Evolutionary conservation across 177 flowering plant genomes (phyloP).

Genomic region (Vitis hybrid): DNA sequence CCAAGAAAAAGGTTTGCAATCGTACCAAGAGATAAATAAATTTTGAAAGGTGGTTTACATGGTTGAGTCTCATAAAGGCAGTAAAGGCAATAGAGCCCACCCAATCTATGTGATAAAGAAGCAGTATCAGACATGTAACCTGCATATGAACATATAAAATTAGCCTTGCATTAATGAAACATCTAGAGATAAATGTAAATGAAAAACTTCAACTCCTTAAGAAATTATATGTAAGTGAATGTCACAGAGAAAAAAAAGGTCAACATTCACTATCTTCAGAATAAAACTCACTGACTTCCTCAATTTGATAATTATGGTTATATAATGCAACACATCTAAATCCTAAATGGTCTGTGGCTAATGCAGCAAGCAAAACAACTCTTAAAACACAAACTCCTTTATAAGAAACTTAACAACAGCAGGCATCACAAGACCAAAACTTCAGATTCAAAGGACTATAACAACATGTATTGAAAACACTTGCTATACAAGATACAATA

Average conservation of each 20-base stretch:
- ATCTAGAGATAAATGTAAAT: not conserved
- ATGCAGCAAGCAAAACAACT: no score
- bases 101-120: conserved; percentile 69
- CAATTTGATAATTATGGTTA: no score
- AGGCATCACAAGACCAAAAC: not conserved
- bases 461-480: no score
- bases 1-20: not conserved
- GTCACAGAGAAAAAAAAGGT: not conserved
- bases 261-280: not conserved
- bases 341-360: no score
- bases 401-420: no score
- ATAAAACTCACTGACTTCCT: no score
- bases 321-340: no score
- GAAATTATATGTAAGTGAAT: not conserved
- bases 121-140: conserved; percentile 53
- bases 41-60: conserved; percentile 74
- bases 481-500: no score
- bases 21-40: conserved; percentile 79
- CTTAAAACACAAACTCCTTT: no score
- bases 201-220: not conserved
- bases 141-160: conserved; percentile 25
- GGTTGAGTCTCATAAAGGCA: conserved; percentile 93
- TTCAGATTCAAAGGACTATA: no score
- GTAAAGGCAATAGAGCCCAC: conserved; percentile 86
- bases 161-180: not conserved